Percentiles rank a stretch among this genome's conserved stretches.
Conservation (phyloP, 768 basidiomycete genomes). For the Stropharia rugosoannulata region DNA sequence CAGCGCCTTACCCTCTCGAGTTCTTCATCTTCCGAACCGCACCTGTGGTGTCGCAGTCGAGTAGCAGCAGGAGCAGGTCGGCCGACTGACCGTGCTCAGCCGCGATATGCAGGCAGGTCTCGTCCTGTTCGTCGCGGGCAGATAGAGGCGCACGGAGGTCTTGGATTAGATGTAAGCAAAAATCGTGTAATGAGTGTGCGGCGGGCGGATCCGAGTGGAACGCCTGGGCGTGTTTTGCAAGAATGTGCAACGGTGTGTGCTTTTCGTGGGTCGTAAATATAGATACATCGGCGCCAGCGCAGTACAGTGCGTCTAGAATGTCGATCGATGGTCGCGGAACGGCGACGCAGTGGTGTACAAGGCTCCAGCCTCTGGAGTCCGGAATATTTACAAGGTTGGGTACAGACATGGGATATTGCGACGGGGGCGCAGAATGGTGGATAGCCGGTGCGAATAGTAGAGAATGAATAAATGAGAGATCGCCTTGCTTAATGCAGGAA, state of each 20-base stretch:
- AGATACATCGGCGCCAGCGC: conserved; percentile 73
- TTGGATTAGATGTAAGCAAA: conserved; percentile 65
- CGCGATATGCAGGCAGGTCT: conserved; percentile 80
- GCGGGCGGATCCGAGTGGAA: conserved; percentile 31
- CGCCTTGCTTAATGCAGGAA: conserved; percentile 48
- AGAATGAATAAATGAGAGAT: conserved; percentile 50
- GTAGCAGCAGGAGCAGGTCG: conserved; percentile 59
- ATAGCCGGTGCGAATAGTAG: conserved; percentile 52
- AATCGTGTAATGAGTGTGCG: conserved; percentile 46
- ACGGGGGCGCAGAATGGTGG: conserved; percentile 34
- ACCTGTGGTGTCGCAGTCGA: conserved; percentile 62
- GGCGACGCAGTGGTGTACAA: conserved; percentile 69
- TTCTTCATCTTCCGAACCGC: conserved; percentile 62
- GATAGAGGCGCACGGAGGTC: conserved; percentile 70
- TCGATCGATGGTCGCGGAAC: conserved; percentile 54
- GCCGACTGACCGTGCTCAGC: conserved; percentile 71
- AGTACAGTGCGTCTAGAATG: conserved; percentile 69
- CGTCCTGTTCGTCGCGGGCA: conserved; percentile 63
- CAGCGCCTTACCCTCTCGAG: conserved; percentile 59
- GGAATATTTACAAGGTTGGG: conserved; percentile 66
- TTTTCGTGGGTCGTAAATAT: conserved; percentile 66
- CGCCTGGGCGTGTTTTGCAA: conserved; percentile 43
- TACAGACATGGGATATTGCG: conserved; percentile 44
- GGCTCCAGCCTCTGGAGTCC: conserved; percentile 69
- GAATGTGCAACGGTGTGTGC: conserved; percentile 67